Evolutionary conservation across 73 alveolate genomes (phyloP), one percentile per base, ranked within the genome.

Genomic region (Paramecium pentaurelia): DNA sequence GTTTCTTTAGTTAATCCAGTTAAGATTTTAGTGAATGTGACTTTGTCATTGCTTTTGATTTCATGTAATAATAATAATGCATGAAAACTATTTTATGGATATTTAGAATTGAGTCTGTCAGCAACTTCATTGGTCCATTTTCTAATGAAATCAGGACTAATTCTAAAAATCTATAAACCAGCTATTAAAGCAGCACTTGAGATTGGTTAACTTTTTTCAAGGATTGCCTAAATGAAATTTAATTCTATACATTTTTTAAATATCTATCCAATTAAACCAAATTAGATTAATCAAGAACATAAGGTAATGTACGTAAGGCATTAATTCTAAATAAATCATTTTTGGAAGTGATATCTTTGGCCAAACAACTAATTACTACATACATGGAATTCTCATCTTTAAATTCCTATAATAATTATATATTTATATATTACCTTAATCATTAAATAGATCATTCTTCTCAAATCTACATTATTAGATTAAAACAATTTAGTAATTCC

Each of bases 381-480:
- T 89, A 89, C 68, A 45, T 49, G 3, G 77, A 60, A 30, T 89
- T 89, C 42, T 89, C 94, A 71, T 89, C 94, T 71, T 68, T 89
- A 14, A 89, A 89, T 49, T 89, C 94, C 93, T 87, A 30, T 14
- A 11, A 16, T 58, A 3, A 8, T n/a, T 59, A 42, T 18, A 3
- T 7, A 16, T 2, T 16, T 7, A 54, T 5, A 64, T 6, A 8
- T n/a, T 87, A 87, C 93, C 36, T 89, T 89, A 18, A 89, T 89
- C 94, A 89, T 89, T 36, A 89, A 71, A 64, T 89, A 89, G 11
- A 89, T 73, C 91, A 89, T 89, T 89, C 94, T 89, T 45, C 94
- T 64, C 18, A 89, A 51, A 49, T 89, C 94, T 4, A 47, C 45
- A 51, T 89, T 89, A 16, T 89, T 89, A 2, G 94, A 89, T 71